Evolutionary conservation across 2,329 filamentous ascomycete genomes (phyloP), one percentile per base, ranked within the genome.

Genomic region (Xylariomycetidae sp.): DNA sequence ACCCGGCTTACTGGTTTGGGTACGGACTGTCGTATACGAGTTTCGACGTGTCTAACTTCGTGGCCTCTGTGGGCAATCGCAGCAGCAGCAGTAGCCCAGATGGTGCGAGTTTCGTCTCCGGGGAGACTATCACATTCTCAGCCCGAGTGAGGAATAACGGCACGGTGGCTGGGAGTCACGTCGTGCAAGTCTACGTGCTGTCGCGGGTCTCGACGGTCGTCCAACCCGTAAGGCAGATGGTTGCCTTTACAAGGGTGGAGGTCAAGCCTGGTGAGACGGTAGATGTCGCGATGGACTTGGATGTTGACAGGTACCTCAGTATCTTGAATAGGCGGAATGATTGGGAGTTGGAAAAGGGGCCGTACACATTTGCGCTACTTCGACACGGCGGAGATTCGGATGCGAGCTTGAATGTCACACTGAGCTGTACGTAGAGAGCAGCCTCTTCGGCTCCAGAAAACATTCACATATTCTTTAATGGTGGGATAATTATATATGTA

Each of bases 331-430:
- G 66, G 20, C 49, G 44, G 34, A 60, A 63, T 38, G 43, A 64
- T 23, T 69, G 64, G 64, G 59, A 58, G 23, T 46, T 70, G 12
- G 66, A 69, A 48, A 62, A 53, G 39, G 65, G 64, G 0, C 38
- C 41, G 11, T 67, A 69, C 45, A 58, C 51, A 0, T 67, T 67
- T 43, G 61, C 62, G 11, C 44, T 67, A 37, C 38, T 66, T 29
- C 51, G 59, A n/a, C 49, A 67, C 48, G 62, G 62, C 5, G 61
- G 63, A 3, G 58, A 52, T 30, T 39, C 47, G 2, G 49, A 62
- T 41, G 57, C 51, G 5, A 49, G 42, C 11, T 27, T 48, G 19
- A 67, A 67, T 46, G 48, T 63, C 3, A 68, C 62, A 3, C 36
- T 69, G 51, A 47, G 30, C 20, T 64, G 61, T 52, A 41, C 56